These are phyloP conservation scores for Candida labiduridarum DNA, from an alignment of 1,139 yeast genomes.

Conservation along the genomic window DNA sequence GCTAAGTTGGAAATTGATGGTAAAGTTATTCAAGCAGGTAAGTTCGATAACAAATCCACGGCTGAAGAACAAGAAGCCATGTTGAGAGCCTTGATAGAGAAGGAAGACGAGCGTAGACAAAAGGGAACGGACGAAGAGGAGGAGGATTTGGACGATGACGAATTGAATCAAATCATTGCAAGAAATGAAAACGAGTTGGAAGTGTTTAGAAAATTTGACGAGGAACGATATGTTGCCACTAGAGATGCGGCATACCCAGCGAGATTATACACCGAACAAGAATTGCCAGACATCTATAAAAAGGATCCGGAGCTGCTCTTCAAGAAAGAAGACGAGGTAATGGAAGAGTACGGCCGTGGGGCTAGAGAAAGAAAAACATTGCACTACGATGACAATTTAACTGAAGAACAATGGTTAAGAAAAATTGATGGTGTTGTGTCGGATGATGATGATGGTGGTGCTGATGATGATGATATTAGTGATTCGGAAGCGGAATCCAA, in stretches of 20 bases:
- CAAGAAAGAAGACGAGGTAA: conserved; percentile 43
- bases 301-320: conserved; percentile 52
- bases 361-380: conserved; percentile 66
- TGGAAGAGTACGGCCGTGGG: conserved; percentile 61
- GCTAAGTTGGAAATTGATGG: conserved; percentile 85
- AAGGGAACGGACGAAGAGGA: conserved; percentile 40
- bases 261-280: conserved; percentile 61
- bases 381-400: conserved; percentile 65
- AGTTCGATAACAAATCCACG: conserved; percentile 79
- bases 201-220: conserved; percentile 59
- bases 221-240: conserved; percentile 46
- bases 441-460: conserved; percentile 29
- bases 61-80: conserved; percentile 83
- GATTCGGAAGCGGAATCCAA: conserved; percentile 26
- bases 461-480: conserved; percentile 29
- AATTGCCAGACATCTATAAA: conserved; percentile 65
- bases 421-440: conserved; percentile 55
- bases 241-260: conserved; percentile 46
- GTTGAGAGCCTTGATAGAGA: conserved; percentile 67
- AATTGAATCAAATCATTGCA: conserved; percentile 70
- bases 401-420: conserved; percentile 79
- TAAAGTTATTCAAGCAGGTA: conserved; percentile 87
- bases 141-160: conserved; percentile 66
- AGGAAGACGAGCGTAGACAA: conserved; percentile 63
- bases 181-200: conserved; percentile 63